These are phyloP conservation scores for Asterochloris sp. DNA, from an alignment of 139 green algal genomes.

Conservation along the genomic window DNA sequence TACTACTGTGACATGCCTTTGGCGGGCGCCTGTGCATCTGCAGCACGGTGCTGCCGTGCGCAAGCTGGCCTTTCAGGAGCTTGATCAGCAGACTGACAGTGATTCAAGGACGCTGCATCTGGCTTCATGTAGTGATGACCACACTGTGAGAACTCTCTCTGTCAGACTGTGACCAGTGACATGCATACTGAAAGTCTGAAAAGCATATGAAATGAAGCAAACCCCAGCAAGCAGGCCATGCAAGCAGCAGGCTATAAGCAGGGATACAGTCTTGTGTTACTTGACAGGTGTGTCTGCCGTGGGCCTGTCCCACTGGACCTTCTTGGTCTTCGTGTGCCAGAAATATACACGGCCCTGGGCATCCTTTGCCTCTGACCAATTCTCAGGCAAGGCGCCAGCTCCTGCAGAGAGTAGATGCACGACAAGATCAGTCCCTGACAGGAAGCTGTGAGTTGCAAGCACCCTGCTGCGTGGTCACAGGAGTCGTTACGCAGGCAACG, in stretches of 20 bases:
- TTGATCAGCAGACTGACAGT: neutral
- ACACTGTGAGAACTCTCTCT: neutral
- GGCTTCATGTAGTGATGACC: neutral
- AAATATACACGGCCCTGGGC: conserved; percentile 57
- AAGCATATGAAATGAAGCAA: no score
- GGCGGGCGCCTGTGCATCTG: neutral
- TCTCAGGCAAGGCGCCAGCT: conserved; percentile 45
- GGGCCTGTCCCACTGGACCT: conserved; percentile 70
- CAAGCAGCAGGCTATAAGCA: no score
- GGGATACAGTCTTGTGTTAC: no score
- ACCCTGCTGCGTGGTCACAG: neutral
- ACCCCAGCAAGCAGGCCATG: no score
- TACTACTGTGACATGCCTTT: neutral
- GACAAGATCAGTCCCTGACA: neutral
- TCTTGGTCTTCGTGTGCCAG: conserved; percentile 60
- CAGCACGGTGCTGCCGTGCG: neutral
- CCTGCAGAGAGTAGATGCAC: neutral
- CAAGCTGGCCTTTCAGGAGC: neutral
- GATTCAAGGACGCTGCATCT: neutral
- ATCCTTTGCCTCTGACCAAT: conserved; percentile 68
- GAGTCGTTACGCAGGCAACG: neutral
- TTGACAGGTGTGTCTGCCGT: conserved; percentile 20
- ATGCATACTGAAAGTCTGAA: no score
- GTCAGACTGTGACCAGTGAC: neutral
- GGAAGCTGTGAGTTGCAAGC: neutral